Evolutionary conservation across 768 basidiomycete species (phyloP), one percentile per base, ranked within the genome.

Genomic region (Trametes cinnabarina): DNA sequence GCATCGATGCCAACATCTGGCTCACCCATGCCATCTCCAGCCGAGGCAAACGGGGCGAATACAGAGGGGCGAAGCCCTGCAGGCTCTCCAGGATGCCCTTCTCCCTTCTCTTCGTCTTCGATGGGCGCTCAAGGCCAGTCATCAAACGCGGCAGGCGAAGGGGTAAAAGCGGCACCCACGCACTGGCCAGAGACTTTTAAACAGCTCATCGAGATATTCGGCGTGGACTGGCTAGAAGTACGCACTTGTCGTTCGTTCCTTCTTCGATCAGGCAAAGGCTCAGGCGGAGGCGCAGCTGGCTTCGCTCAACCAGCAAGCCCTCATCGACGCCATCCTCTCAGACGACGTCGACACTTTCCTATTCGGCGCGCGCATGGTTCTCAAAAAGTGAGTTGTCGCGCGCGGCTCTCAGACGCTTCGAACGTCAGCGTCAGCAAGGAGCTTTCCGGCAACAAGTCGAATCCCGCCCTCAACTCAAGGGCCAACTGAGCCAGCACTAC

Each of bases 221-320:
- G 66, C 11, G 63, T 69, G 49, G 69, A 68, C 11, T 71, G 69
- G 67, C 51, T 67, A 25, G 62, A 65, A 69, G 70, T 69, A 23
- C 10, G 62, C 34, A 17, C 17, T 47, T 53, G 3, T 32, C 5
- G 15, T 23, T 4, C n/a, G n/a, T n/a, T n/a, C n/a, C n/a, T n/a
- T n/a, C 9, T 51, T 11, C 34, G 44, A 11, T 12, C 12, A 78
- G 77, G 79, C 79, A 6, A 72, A 72, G 11, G 79, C 79, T 25
- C 78, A 81, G 66, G 80, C 79, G 1, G 79, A 81, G 58, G 79
- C 80, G 0, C 78, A 82, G 57, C 72, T 82, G 1, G 79, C 78
- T 1, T 61, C 69, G 11, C 75, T 82, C 61, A 77, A 76, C 47
- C 51, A 59, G 2, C 48, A 58, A 25, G 75, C 73, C 8, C 55